Evolutionary conservation across 148 eudicot species (phyloP).

Genomic region (Rhododendron griersonianum): DNA sequence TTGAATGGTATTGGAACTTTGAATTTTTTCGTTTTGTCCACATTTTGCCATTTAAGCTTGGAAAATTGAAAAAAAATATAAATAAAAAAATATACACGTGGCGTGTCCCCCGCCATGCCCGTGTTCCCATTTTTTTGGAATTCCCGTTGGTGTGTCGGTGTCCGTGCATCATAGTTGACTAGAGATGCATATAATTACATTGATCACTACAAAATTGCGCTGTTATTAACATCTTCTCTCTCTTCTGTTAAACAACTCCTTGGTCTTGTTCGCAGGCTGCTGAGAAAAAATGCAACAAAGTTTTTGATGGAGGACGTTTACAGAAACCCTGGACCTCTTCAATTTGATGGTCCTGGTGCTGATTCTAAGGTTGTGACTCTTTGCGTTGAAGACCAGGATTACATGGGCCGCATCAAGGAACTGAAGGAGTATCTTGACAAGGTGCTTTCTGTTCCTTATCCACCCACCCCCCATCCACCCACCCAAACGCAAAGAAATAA

Average conservation of each 20-base stretch:
- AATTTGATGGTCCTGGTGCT: conserved; percentile 96
- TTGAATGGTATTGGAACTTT: too few species aligned
- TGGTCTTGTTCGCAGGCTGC: conserved; percentile 45
- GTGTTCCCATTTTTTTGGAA: too few species aligned
- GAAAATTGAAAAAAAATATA: too few species aligned
- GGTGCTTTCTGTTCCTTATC: conserved; percentile 29
- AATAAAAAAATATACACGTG: too few species aligned
- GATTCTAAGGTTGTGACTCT: conserved; percentile 83
- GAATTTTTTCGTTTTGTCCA: too few species aligned
- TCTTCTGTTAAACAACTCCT: conserved; percentile 4
- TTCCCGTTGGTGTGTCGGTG: too few species aligned
- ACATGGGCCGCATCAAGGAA: conserved; percentile 94
- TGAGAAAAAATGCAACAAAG: conserved; percentile 75
- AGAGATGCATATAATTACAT: conserved; percentile 1
- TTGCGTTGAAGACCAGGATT: conserved; percentile 97
- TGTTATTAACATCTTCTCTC: not conserved
- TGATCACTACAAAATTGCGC: not conserved
- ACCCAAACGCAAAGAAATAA: not conserved
- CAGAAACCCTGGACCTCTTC: conserved; percentile 99
- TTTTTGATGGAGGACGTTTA: conserved; percentile 90
- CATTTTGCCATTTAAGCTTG: too few species aligned
- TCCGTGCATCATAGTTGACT: not conserved
- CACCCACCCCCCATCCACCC: not conserved
- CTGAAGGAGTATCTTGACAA: conserved; percentile 75
- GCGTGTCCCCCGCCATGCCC: too few species aligned